These are phyloP conservation scores for Phytopythium montanum DNA, from an alignment of 352 stramenopile genomes.

Conservation along the genomic window DNA sequence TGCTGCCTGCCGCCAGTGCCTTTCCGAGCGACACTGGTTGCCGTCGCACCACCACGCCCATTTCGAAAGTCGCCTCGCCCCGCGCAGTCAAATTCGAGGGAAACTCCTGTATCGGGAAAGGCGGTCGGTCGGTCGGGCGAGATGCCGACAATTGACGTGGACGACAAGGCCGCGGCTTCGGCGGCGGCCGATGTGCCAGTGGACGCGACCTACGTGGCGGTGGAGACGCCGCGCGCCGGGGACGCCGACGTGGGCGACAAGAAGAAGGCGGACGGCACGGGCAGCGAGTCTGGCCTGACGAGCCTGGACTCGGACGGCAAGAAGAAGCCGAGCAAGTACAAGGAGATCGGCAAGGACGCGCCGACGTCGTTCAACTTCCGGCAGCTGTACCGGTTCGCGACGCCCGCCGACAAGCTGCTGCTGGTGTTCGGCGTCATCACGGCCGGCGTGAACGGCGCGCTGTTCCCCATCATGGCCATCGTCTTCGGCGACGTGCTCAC, in stretches of 20 bases:
- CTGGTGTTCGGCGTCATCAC: conserved; percentile 22
- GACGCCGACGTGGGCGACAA: conserved; percentile 2
- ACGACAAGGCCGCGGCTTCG: background rate
- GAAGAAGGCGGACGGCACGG: conserved; percentile 5
- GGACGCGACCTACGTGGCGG: conserved; percentile 3
- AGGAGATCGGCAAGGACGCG: conserved; percentile 15
- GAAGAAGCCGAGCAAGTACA: conserved; percentile 13
- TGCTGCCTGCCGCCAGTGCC: background rate
- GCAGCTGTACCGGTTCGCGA: conserved; percentile 36
- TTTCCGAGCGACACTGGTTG: background rate
- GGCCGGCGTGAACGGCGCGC: conserved; percentile 24
- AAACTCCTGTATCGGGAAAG: background rate
- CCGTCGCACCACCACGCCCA: no score
- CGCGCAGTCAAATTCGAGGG: background rate
- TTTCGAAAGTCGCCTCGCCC: conserved; percentile 3
- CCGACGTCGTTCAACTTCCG: conserved; percentile 27
- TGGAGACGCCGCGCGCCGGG: background rate
- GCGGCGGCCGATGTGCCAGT: no score
- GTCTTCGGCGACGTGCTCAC: conserved; percentile 35
- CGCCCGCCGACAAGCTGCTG: conserved; percentile 24
- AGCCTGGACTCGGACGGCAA: conserved; percentile 8
- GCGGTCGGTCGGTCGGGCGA: background rate
- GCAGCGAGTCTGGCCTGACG: conserved; percentile 11
- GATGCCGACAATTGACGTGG: background rate
- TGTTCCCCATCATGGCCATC: conserved; percentile 42